Percentiles rank a stretch among this genome's conserved stretches.
Conservation (phyloP, 192 early-diverging fungal genomes). For the Entophlyctis luteolus region DNA sequence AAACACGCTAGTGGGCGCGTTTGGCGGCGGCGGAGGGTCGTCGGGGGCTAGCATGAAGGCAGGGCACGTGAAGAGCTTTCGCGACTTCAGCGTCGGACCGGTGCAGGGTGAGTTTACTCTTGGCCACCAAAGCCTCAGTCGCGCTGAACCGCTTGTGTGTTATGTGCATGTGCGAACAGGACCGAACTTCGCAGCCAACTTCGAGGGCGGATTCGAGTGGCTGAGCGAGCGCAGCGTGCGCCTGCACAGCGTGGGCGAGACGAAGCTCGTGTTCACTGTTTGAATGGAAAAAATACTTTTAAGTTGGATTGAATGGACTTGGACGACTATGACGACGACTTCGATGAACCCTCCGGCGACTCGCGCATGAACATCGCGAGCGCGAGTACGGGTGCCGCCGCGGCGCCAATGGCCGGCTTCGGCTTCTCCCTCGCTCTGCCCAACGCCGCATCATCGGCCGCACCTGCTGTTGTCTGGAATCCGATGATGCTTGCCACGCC, state of each 20-base stretch:
- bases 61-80: conserved; percentile 46
- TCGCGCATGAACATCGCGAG: neutral
- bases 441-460: neutral
- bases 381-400: neutral
- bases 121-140: too few relatives aligned
- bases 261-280: conserved; percentile 45
- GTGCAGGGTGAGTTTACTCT: conserved; percentile 35
- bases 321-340: conserved; percentile 15
- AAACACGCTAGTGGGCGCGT: conserved; percentile 58
- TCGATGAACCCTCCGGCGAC: neutral
- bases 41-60: conserved; percentile 24
- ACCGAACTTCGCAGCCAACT: conserved; percentile 10
- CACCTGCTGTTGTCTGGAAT: neutral
- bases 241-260: conserved; percentile 37
- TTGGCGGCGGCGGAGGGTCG: conserved; percentile 27
- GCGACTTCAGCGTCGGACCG: conserved; percentile 42
- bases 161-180: neutral
- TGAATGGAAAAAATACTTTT: conserved; percentile 17
- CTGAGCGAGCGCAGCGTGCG: conserved; percentile 39
- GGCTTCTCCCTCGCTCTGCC: conserved; percentile 1
- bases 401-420: neutral
- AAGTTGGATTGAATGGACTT: conserved; percentile 18
- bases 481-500: neutral
- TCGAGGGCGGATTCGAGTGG: conserved; percentile 44
- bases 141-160: too few relatives aligned